Evolutionary conservation across 2,329 filamentous ascomycete genomes (phyloP), one percentile per base, ranked within the genome.

Genomic region (Verticillium dahliae): DNA sequence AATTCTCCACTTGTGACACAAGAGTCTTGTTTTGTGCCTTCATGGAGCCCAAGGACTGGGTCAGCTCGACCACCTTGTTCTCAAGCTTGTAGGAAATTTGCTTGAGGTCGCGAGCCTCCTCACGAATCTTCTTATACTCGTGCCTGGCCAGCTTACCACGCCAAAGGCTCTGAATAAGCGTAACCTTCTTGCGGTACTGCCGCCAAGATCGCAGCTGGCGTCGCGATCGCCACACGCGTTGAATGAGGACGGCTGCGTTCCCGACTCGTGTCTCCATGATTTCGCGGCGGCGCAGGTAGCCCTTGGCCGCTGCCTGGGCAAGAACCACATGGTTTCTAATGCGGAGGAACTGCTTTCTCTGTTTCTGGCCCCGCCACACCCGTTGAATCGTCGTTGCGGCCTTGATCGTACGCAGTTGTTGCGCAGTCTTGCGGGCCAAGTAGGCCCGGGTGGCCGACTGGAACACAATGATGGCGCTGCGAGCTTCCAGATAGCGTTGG

Each of bases 61-160:
- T 99, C 71, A 99, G 85, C 79, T 99, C 95, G 65, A 99, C 92
- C 65, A 99, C 95, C 86, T 99, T 99, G 84, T 99, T 98, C 76
- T 99, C 95, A 69, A 99, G 81, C 81, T 97, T 98, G 83, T 99
- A 99, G 2, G 95, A 98, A 69, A 99, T 99, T 77, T 98, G 94
- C 83, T 98, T 98, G 74, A 99, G 85, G 80, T 99, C 96, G 72
- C 95, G 90, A 67, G 95, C 95, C 77, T 99, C 95, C 76, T 97
- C 93, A 68, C 95, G 91, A 64, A 96, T 80, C 69, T 81, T 87
- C 85, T 97, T 98, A 83, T 99, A 99, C 57, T 86, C 88, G 67
- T 83, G 86, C 67, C 95, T 87, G 61, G 95, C 94, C 65, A 77
- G 73, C 75, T 86, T 93, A 73, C 93, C 94, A 74, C 95, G 89